Percentiles rank a stretch among this genome's conserved stretches.
Evolutionary conservation across 148 eudicot genomes (phyloP).

Genomic region (Amaranthus palmeri): DNA sequence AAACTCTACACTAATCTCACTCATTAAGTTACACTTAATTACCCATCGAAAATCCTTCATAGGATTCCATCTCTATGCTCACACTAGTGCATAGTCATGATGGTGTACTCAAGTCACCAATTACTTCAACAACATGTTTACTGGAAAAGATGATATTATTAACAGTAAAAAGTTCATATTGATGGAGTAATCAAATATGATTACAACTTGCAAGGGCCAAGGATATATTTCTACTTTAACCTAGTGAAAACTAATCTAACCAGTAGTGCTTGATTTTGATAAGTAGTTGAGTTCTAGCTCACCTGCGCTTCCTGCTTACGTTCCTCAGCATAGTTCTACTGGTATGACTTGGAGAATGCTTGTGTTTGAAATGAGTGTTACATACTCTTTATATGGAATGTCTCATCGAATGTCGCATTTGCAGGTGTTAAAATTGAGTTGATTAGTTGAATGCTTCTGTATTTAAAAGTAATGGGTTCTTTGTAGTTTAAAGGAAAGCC

Average conservation of each 20-base stretch:
- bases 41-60: too few species aligned
- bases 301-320: neutral
- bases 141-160: too few species aligned
- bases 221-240: neutral
- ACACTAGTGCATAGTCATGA: too few species aligned
- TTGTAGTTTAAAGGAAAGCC: neutral
- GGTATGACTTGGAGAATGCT: neutral
- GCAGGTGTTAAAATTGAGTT: neutral
- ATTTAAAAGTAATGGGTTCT: neutral
- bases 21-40: too few species aligned
- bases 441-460: neutral
- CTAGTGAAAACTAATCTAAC: too few species aligned
- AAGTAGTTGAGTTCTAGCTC: neutral
- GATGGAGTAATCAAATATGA: too few species aligned
- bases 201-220: neutral
- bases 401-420: neutral
- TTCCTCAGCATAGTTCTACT: neutral
- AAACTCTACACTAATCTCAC: too few species aligned
- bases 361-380: neutral
- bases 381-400: neutral
- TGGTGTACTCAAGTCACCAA: too few species aligned
- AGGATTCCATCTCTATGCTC: too few species aligned
- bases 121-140: too few species aligned
- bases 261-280: too few species aligned
- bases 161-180: too few species aligned